These are phyloP conservation scores for Scheffersomyces stambukii DNA, from an alignment of 1,139 yeast genomes.

Conservation along the genomic window DNA sequence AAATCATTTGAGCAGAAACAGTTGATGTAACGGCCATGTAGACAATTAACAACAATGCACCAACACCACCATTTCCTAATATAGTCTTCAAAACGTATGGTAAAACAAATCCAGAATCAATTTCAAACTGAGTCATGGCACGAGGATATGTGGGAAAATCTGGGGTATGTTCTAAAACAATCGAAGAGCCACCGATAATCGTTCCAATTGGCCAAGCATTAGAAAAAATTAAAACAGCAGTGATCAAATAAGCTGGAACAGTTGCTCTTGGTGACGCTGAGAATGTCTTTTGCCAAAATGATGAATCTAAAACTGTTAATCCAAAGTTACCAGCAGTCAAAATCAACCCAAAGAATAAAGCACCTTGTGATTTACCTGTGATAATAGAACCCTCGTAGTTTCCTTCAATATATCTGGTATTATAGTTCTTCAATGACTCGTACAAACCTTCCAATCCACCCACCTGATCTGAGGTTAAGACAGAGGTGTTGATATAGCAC, in stretches of 20 bases:
- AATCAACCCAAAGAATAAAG: constrained; percentile 21
- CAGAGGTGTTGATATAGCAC: constrained; percentile 19
- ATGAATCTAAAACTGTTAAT: constrained; percentile 23
- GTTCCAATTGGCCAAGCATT: constrained; percentile 25
- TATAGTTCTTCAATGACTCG: constrained; percentile 13
- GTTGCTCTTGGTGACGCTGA: constrained; percentile 25
- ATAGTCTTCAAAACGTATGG: constrained; percentile 20
- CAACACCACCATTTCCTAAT: constrained; percentile 20
- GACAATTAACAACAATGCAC: constrained; percentile 19
- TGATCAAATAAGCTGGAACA: constrained; percentile 31
- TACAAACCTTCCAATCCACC: constrained; percentile 24
- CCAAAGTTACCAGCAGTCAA: constrained; percentile 22
- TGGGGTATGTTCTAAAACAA: constrained; percentile 17
- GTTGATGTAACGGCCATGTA: constrained; percentile 25
- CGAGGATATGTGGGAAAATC: constrained; percentile 23
- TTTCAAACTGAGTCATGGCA: constrained; percentile 17
- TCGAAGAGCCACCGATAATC: constrained; percentile 18
- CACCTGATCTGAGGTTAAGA: constrained; percentile 17
- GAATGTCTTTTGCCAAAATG: constrained; percentile 28
- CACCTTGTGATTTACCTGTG: constrained; percentile 27
- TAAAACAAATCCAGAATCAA: constrained; percentile 19
- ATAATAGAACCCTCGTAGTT: constrained; percentile 27
- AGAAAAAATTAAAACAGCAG: constrained; percentile 24
- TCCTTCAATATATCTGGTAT: constrained; percentile 19
- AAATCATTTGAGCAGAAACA: constrained; percentile 23